Evolutionary conservation across 164 flowering plant genomes (phyloP).

Genomic region (Hamamelis virginiana): DNA sequence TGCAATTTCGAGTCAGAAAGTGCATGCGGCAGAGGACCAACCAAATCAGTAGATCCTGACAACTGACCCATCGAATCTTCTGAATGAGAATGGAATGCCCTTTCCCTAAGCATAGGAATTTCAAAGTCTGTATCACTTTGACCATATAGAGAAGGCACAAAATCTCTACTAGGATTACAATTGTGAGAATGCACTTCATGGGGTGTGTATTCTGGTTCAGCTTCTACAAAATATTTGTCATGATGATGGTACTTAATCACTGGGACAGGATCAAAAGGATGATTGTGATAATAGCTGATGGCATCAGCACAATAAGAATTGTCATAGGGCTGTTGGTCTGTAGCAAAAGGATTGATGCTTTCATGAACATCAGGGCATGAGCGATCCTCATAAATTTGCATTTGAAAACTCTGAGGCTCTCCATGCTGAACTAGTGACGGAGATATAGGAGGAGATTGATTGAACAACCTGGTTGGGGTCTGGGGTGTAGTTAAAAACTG

Average conservation of each 20-base stretch:
- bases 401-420: slow-evolving; percentile 22
- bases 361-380: slow-evolving; percentile 26
- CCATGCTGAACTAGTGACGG: slow-evolving; percentile 29
- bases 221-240: slow-evolving; percentile 23
- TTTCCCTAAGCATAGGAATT: slow-evolving; percentile 30
- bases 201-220: slow-evolving; percentile 15
- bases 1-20: slow-evolving; percentile 56
- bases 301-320: slow-evolving; percentile 20
- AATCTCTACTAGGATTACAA: slow-evolving; percentile 28
- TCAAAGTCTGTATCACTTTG: slow-evolving; percentile 31
- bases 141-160: slow-evolving; percentile 19
- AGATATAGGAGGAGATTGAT: slow-evolving; percentile 46
- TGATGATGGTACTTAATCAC: slow-evolving; percentile 21
- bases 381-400: slow-evolving; percentile 27
- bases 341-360: slow-evolving; percentile 17
- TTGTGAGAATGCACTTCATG: slow-evolving; percentile 26
- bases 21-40: slow-evolving; percentile 39
- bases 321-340: slow-evolving; percentile 22
- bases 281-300: slow-evolving; percentile 16
- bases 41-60: slow-evolving; percentile 31
- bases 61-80: slow-evolving; percentile 22
- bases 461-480: slow-evolving; percentile 21
- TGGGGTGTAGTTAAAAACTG: slow-evolving; percentile 24
- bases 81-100: slow-evolving; percentile 35
- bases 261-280: slow-evolving; percentile 20